phyloP scores from a whole-genome alignment of 2,329 filamentous ascomycete species.

The Aspergillus ochraceoroseus region DNA sequence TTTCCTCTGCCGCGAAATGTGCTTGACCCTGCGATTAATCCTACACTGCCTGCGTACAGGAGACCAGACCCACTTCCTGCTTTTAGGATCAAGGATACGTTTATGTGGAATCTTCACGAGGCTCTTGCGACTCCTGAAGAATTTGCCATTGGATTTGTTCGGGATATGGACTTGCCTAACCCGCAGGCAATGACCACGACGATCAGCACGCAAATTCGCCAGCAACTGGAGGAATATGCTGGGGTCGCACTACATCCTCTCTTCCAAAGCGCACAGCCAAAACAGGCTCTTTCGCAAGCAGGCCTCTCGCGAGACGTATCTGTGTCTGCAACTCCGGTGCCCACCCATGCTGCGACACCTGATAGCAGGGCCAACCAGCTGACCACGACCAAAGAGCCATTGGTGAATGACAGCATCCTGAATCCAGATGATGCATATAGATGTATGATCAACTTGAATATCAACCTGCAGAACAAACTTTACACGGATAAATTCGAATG shows the following conservation, averaged over 20 bases:
- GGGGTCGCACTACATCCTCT: constrained; percentile 89
- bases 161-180: constrained; percentile 86
- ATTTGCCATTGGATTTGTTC: constrained; percentile 84
- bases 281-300: constrained; percentile 26
- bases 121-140: constrained; percentile 89
- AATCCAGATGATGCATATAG: constrained; percentile 94
- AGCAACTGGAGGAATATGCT: constrained; percentile 92
- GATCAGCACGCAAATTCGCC: constrained; percentile 90
- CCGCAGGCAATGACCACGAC: constrained; percentile 64
- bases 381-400: constrained; percentile 33
- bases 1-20: constrained; percentile 44
- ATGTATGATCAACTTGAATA: constrained; percentile 83
- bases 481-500: constrained; percentile 98
- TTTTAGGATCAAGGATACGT: constrained; percentile 89
- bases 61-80: constrained; percentile 73
- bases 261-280: constrained; percentile 57
- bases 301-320: constrained; percentile 51
- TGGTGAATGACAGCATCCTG: constrained; percentile 64
- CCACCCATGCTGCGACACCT: constrained; percentile 53
- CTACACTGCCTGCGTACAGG: constrained; percentile 71
- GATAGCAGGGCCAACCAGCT: constrained; percentile 44
- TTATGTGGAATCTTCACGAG: constrained; percentile 96
- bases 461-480: constrained; percentile 84
- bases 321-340: constrained; percentile 51
- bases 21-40: constrained; percentile 49